Evolutionary conservation across 148 eudicot genomes (phyloP).

Genomic region (Rhododendron griersonianum): DNA sequence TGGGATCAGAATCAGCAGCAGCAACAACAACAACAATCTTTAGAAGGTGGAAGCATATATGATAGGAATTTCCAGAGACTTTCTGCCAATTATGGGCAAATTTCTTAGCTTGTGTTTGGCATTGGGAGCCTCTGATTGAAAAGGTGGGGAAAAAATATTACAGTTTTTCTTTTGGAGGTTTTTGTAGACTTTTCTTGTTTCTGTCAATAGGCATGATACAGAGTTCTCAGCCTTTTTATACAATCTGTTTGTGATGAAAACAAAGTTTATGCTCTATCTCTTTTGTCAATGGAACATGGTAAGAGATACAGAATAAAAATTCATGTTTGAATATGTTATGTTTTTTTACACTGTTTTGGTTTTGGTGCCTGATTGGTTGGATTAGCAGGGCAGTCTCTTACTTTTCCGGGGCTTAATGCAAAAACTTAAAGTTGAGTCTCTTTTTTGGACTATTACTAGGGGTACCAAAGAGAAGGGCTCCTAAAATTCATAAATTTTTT

Average conservation of each 20-base stretch:
- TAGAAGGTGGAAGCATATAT: constrained; percentile 41
- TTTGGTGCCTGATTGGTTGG: background rate
- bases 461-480: too few species aligned
- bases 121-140: background rate
- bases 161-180: background rate
- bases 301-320: background rate
- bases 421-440: too few species aligned
- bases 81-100: constrained; percentile 68
- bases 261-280: background rate
- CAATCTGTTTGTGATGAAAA: constrained; percentile 14
- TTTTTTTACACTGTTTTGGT: background rate
- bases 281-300: constrained; percentile 9
- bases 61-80: constrained; percentile 60
- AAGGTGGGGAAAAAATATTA: background rate
- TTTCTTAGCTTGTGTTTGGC: constrained; percentile 32
- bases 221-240: background rate
- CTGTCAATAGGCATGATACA: constrained; percentile 51
- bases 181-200: background rate
- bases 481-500: too few species aligned
- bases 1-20: constrained; percentile 43
- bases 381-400: background rate
- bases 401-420: too few species aligned
- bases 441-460: too few species aligned
- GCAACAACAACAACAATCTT: constrained; percentile 20
- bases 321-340: constrained; percentile 4